Evolutionary conservation across 768 basidiomycete genomes (phyloP).

Genomic region (Agrocybe pediades): DNA sequence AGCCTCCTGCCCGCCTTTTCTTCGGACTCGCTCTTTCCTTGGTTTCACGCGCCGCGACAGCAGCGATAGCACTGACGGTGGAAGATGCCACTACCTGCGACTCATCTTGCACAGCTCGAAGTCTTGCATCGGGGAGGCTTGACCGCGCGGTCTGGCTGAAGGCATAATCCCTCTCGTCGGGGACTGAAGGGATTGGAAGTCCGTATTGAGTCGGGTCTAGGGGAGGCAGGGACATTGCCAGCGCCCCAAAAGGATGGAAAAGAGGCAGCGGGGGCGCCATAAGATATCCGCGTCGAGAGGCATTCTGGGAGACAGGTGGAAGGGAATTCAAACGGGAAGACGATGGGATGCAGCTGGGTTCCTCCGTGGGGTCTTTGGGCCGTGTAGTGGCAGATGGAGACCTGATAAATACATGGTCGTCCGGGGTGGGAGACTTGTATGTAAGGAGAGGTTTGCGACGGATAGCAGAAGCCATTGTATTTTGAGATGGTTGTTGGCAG

Average conservation of each 20-base stretch:
- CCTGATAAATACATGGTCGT: slow-evolving; percentile 25
- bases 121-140: slow-evolving; percentile 49
- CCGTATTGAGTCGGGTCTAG: slow-evolving; percentile 61
- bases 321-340: background rate
- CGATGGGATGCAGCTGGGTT: slow-evolving; percentile 4
- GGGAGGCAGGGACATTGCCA: slow-evolving; percentile 67
- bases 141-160: slow-evolving; percentile 33
- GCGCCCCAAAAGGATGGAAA: slow-evolving; percentile 65
- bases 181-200: slow-evolving; percentile 47
- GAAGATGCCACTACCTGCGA: slow-evolving; percentile 17
- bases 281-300: slow-evolving; percentile 6
- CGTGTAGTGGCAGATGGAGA: slow-evolving; percentile 9
- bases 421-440: slow-evolving; percentile 56
- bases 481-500: background rate
- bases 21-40: slow-evolving; percentile 52
- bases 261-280: slow-evolving; percentile 51
- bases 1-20: slow-evolving; percentile 47
- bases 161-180: slow-evolving; percentile 38
- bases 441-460: slow-evolving; percentile 61
- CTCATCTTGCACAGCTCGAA: slow-evolving; percentile 49
- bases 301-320: slow-evolving; percentile 3
- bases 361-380: slow-evolving; percentile 8
- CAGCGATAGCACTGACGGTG: slow-evolving; percentile 29
- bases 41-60: slow-evolving; percentile 36
- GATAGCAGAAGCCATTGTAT: slow-evolving; percentile 24